Evolutionary conservation across 768 basidiomycete genomes (phyloP).

Genomic region (Pleurotus citrinopileatus): DNA sequence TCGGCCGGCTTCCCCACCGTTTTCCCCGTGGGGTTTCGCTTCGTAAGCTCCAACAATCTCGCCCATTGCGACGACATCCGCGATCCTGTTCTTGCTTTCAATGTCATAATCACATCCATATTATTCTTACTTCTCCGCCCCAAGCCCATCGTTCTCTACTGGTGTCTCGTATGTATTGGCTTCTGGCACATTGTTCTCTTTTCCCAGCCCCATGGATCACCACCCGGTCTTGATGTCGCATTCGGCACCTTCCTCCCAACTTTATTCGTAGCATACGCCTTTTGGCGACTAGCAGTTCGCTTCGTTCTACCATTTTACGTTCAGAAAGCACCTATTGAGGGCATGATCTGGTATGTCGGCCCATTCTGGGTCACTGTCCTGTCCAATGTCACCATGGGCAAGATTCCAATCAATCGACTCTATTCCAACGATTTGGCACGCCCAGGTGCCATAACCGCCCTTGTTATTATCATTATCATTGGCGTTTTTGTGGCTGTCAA

Average conservation of each 20-base stretch:
- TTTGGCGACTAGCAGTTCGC: constrained; percentile 76
- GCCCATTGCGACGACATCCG: constrained; percentile 72
- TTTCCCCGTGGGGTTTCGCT: constrained; percentile 71
- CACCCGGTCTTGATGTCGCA: constrained; percentile 68
- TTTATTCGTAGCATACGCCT: constrained; percentile 73
- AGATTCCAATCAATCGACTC: constrained; percentile 78
- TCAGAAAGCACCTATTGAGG: constrained; percentile 63
- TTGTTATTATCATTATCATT: constrained; percentile 66
- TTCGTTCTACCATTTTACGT: constrained; percentile 69
- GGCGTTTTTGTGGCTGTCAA: constrained; percentile 61
- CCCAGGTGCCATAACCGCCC: constrained; percentile 63
- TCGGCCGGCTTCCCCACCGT: constrained; percentile 72
- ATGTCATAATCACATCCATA: constrained; percentile 62
- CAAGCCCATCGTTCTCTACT: constrained; percentile 62
- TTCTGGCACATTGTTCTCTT: constrained; percentile 86
- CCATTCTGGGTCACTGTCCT: constrained; percentile 81
- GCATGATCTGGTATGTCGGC: constrained; percentile 68
- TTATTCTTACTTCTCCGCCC: constrained; percentile 76
- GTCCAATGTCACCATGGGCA: constrained; percentile 66
- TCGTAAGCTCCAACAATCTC: constrained; percentile 45
- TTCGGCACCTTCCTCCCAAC: constrained; percentile 77
- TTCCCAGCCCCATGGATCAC: constrained; percentile 64
- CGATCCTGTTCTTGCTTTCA: constrained; percentile 66
- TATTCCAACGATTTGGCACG: constrained; percentile 67
- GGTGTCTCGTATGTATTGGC: constrained; percentile 79